phyloP scores from a whole-genome alignment of 176 grass and related monocot genomes.

The Eragrostis curvula region DNA sequence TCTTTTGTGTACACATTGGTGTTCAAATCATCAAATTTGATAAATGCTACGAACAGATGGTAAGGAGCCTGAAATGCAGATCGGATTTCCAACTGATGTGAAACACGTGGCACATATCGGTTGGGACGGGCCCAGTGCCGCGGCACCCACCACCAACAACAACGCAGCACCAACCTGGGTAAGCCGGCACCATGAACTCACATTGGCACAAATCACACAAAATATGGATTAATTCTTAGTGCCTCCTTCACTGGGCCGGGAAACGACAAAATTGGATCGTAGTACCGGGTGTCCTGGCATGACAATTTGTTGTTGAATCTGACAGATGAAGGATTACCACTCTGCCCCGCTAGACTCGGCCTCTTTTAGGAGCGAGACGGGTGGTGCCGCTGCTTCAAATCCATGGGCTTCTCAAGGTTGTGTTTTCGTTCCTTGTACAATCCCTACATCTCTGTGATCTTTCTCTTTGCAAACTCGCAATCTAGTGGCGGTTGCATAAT shows the following conservation, averaged over 20 bases:
- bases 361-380: conserved; percentile 47
- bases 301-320: conserved; percentile 20
- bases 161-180: conserved; percentile 72
- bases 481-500: neutral
- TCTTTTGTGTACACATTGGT: neutral
- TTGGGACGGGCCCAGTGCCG: conserved; percentile 54
- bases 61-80: conserved; percentile 80
- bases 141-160: conserved; percentile 16
- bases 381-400: conserved; percentile 45
- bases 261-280: neutral
- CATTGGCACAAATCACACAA: neutral
- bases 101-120: conserved; percentile 96
- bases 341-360: conserved; percentile 66
- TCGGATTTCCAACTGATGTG: conserved; percentile 91
- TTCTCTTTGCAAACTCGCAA: neutral
- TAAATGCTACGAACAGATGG: conserved; percentile 39
- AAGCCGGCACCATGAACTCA: neutral
- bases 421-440: neutral
- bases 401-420: conserved; percentile 85
- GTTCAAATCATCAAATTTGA: neutral
- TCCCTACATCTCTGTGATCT: neutral
- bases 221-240: no score
- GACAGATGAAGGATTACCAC: conserved; percentile 89
- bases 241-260: no score
- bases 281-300: neutral